Evolutionary conservation across 257 asterid genomes (phyloP), one percentile per base, ranked within the genome.

Genomic region (Leptodermis oblonga): DNA sequence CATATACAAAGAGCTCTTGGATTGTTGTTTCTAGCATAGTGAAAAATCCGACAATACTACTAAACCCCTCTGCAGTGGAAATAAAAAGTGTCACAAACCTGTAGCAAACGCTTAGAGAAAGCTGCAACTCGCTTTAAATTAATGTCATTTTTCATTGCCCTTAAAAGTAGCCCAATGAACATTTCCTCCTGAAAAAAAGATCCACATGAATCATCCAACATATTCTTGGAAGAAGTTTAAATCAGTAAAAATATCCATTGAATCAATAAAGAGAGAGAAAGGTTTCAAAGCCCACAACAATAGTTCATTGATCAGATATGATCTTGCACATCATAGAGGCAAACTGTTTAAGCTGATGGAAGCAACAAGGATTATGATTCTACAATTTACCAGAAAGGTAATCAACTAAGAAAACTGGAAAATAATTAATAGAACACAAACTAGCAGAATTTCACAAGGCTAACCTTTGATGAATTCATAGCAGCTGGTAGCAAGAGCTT

Each of bases 91-190:
- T 53, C 51, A 59, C 82, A 55, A 71, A 93, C 99, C 97, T 93
- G 99, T 69, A 93, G 76, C 79, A 93, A 81, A 52, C 97, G 96
- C 87, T 93, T 93, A 11, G 97, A 73, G 75, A 93, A 93, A 66
- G 97, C 97, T 70, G 96, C 92, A 71, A 88, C 88, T 64, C 97
- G 78, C 80, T 87, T 93, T 59, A 93, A 73, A 75, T 93, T 87
- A 73, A 93, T 79, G 80, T 90, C 99, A 80, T 84, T 93, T 87
- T 93, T 93, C 99, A 93, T 90, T 28, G 97, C 92, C 82, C 95
- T 85, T 67, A 88, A 73, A 71, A 88, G 74, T 26, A 92, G 83
- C 52, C 95, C 97, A 70, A 92, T 82, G 72, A 93, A 90, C 90
- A 91, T 80, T 80, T 91, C 99, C 79, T 93, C 97, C 99, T 93